These are phyloP conservation scores for Aspergillus aculeatinus DNA, from an alignment of 2,329 filamentous ascomycete genomes.

Conservation along the genomic window DNA sequence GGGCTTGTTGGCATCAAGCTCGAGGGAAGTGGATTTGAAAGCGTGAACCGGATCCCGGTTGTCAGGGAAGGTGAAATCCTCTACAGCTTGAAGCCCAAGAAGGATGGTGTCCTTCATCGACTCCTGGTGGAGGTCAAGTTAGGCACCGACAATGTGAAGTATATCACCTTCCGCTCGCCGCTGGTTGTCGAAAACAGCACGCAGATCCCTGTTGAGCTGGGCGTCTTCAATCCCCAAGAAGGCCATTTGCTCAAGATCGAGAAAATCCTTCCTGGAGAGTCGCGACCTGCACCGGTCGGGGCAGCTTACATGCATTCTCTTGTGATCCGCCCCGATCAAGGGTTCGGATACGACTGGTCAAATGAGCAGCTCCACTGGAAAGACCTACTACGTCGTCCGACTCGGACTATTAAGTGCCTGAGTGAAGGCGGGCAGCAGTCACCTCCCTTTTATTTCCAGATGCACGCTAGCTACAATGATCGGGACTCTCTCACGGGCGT, in stretches of 20 bases:
- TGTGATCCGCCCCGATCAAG: conserved; percentile 85
- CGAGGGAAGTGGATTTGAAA: conserved; percentile 92
- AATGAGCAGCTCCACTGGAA: conserved; percentile 88
- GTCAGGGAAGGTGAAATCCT: conserved; percentile 92
- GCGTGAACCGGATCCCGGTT: conserved; percentile 80
- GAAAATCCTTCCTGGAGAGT: conserved; percentile 91
- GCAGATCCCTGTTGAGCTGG: conserved; percentile 91
- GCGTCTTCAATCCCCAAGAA: conserved; percentile 82
- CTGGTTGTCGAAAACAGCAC: conserved; percentile 93
- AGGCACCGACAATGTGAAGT: conserved; percentile 95
- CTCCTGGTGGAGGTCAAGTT: conserved; percentile 88
- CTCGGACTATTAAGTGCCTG: conserved; percentile 81
- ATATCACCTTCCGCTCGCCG: conserved; percentile 91
- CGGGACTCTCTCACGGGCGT: conserved; percentile 77
- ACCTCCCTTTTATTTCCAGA: conserved; percentile 92
- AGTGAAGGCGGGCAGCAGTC: conserved; percentile 76
- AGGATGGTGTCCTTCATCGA: conserved; percentile 80
- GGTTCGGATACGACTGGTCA: conserved; percentile 96
- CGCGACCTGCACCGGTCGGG: conserved; percentile 84
- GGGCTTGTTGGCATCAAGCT: conserved; percentile 79
- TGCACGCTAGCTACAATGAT: conserved; percentile 81
- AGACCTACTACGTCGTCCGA: conserved; percentile 80
- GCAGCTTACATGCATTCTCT: conserved; percentile 87
- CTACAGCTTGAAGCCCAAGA: conserved; percentile 84
- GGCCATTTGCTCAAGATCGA: conserved; percentile 95